A percentile compares a stretch with the other conserved stretches of the same genome.
Conservation (phyloP, 2,329 filamentous ascomycete genomes). For the Aspergillus pseudoviridinutans region DNA sequence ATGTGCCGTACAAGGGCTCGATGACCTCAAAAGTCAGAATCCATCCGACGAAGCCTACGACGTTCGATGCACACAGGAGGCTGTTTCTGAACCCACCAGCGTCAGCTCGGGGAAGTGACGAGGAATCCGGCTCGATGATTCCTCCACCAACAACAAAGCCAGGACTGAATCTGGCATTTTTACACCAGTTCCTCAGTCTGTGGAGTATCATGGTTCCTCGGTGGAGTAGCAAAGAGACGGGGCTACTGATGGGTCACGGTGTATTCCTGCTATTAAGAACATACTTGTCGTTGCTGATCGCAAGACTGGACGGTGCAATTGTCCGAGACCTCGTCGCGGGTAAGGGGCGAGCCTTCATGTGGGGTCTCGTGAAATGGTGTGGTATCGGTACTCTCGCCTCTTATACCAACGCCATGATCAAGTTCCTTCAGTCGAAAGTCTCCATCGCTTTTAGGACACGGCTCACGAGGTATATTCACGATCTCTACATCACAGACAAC, state of each 20-base stretch:
- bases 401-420: constrained; percentile 99
- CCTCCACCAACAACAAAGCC: constrained; percentile 89
- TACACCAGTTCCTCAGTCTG: constrained; percentile 93
- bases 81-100: constrained; percentile 89
- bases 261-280: constrained; percentile 87
- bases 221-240: constrained; percentile 94
- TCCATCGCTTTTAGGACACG: constrained; percentile 96
- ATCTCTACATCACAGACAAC: constrained; percentile 90
- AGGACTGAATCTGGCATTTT: constrained; percentile 87
- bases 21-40: constrained; percentile 85
- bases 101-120: constrained; percentile 71
- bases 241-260: constrained; percentile 80
- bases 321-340: constrained; percentile 94
- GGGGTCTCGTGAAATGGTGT: constrained; percentile 92
- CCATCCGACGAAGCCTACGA: constrained; percentile 81
- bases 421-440: constrained; percentile 95
- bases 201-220: constrained; percentile 97
- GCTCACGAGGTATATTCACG: constrained; percentile 93
- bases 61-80: constrained; percentile 91
- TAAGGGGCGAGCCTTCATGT: constrained; percentile 80
- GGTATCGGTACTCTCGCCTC: constrained; percentile 89
- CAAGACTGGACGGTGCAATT: constrained; percentile 89
- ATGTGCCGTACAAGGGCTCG: constrained; percentile 79
- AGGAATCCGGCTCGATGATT: constrained; percentile 57
- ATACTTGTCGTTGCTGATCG: constrained; percentile 89